Percentiles rank a stretch among this genome's conserved stretches.
phyloP scores from a whole-genome alignment of 78 protist species.

The Chrysochromulina tobinii region DNA sequence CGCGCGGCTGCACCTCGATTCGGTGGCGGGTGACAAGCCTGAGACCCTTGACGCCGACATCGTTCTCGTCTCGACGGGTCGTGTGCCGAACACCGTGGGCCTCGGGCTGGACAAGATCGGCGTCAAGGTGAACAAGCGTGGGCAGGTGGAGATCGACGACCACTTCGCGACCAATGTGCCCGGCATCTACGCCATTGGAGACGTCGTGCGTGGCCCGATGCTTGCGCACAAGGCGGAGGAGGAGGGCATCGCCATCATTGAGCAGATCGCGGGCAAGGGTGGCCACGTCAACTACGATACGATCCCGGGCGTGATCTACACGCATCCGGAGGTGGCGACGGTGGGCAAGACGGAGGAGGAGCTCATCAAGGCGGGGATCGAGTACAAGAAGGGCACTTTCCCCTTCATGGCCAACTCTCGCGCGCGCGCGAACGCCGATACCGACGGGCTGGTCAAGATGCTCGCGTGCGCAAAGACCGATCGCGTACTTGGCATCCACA shows the following conservation, averaged over 20 bases:
- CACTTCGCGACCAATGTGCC: conserved; percentile 80
- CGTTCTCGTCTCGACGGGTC: conserved; percentile 92
- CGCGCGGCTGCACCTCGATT: conserved; percentile 69
- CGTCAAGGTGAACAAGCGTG: conserved; percentile 72
- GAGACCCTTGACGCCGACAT: conserved; percentile 69
- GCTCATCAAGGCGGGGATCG: conserved; percentile 79
- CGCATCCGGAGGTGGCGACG: conserved; percentile 98
- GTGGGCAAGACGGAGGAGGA: conserved; percentile 98
- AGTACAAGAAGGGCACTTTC: conserved; percentile 86
- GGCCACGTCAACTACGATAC: conserved; percentile 97
- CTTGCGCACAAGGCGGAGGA: conserved; percentile 97
- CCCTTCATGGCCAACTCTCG: conserved; percentile 97
- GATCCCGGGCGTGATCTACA: conserved; percentile 98
- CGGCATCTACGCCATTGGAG: conserved; percentile 98
- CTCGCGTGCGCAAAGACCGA: conserved; percentile 80
- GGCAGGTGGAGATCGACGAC: conserved; percentile 79
- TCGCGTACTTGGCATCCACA: conserved; percentile 91
- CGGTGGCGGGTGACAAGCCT: conserved; percentile 53
- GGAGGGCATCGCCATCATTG: conserved; percentile 84
- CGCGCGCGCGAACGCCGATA: conserved; percentile 79
- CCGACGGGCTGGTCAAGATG: conserved; percentile 95
- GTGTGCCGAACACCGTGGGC: conserved; percentile 87
- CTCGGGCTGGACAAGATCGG: conserved; percentile 86
- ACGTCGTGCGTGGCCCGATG: conserved; percentile 97
- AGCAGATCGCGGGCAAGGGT: conserved; percentile 66